Conservation (phyloP, 768 basidiomycete species). For the Trametes elegans region DNA sequence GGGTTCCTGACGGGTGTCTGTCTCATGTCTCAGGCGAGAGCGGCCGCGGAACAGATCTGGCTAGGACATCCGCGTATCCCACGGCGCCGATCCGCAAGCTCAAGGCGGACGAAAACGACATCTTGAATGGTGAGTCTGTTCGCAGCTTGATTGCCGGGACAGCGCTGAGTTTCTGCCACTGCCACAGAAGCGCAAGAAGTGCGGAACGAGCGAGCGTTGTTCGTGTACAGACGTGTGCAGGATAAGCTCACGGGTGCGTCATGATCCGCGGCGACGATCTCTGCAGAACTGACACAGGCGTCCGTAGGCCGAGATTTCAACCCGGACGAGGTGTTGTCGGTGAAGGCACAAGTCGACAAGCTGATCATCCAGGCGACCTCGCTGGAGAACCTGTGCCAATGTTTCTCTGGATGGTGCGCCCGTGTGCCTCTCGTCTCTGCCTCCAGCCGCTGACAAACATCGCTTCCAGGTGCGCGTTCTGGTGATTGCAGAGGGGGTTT, state of each 20-base stretch:
- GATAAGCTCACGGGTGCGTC: slow-evolving; percentile 86
- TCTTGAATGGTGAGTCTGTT: slow-evolving; percentile 80
- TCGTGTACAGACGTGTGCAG: slow-evolving; percentile 93
- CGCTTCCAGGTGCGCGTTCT: slow-evolving; percentile 66
- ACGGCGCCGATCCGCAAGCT: slow-evolving; percentile 79
- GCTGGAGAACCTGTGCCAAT: slow-evolving; percentile 93
- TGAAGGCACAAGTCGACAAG: slow-evolving; percentile 87
- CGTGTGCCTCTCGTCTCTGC: too few species aligned
- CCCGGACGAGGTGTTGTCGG: slow-evolving; percentile 68
- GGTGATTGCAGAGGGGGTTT: slow-evolving; percentile 41
- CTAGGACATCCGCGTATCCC: slow-evolving; percentile 66
- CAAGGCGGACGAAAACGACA: slow-evolving; percentile 91
- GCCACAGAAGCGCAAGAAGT: slow-evolving; percentile 70
- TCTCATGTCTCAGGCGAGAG: slow-evolving; percentile 9
- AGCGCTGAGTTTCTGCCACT: not conserved
- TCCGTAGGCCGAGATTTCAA: slow-evolving; percentile 87
- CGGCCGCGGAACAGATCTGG: slow-evolving; percentile 43
- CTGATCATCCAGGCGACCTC: slow-evolving; percentile 92
- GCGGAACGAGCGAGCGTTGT: slow-evolving; percentile 85
- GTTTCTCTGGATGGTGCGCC: slow-evolving; percentile 89
- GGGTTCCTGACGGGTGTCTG: not conserved
- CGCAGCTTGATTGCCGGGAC: not conserved
- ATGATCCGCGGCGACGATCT: not conserved
- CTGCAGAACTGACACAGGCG: not conserved
- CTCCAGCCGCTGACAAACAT: not conserved